Percentiles rank a stretch among this genome's conserved stretches.
Conservation (phyloP, 208 protist species). For the Tritrichomonas foetus region DNA sequence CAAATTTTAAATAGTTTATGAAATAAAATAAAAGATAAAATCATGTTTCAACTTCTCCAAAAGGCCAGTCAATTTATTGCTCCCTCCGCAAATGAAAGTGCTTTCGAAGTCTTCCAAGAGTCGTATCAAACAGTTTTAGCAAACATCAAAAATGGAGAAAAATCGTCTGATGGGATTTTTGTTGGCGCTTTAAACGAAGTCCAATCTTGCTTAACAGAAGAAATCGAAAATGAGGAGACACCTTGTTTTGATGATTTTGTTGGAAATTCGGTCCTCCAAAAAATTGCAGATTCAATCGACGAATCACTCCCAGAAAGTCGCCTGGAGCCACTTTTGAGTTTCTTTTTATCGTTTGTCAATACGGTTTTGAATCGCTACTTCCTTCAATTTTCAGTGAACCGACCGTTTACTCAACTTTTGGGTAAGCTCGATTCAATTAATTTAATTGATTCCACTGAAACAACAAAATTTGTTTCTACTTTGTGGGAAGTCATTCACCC, state of each 20-base stretch:
- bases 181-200: not conserved
- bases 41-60: not conserved
- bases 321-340: not conserved
- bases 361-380: not conserved
- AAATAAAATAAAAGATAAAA: not conserved
- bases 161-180: not conserved
- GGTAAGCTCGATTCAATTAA: not conserved
- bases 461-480: not conserved
- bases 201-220: not conserved
- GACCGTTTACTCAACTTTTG: not conserved
- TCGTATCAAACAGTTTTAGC: not conserved
- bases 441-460: not conserved
- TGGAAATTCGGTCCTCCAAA: not conserved
- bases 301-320: not conserved
- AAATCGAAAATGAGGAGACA: not conserved
- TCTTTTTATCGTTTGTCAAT: not conserved
- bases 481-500: not conserved
- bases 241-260: not conserved
- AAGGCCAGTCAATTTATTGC: not conserved
- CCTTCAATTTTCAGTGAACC: not conserved
- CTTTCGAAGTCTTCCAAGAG: not conserved
- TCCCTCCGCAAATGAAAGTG: not conserved
- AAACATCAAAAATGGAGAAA: not conserved
- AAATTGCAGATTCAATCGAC: not conserved
- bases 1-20: no score